Base-by-base conservation (phyloP, 2,329 filamentous ascomycete genomes). In the Mycosphaerella arachidis region DNA sequence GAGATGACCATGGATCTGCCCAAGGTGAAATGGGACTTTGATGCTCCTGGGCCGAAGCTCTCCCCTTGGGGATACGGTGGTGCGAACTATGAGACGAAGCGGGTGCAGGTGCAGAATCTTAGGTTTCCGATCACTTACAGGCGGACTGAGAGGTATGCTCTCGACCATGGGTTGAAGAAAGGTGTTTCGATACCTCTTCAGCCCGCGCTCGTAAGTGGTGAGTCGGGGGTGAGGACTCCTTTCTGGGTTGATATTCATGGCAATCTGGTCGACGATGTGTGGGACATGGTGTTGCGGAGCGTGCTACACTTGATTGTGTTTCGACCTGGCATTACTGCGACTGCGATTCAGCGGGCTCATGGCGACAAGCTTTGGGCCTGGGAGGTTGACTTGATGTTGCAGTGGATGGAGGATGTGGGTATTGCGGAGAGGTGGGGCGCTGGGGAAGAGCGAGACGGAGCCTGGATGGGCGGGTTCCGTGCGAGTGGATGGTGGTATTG, bases 241-340 rank as follows among this genome's bases (percentile, higher is more conserved):
- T 81, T 90, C 55, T 92, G 89, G 89, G 82, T 85, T 55, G 86
- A 88, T 71, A 85, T 92, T 61, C 84, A 88, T 61, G 86, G 84
- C 7, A 76, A 81, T 6, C 67, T 83, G 0, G 81, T 90, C 61
- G 72, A 72, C n/a, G 74, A 77, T 0, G 81, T 86, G 57, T 92
- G 89, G 87, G 80, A 82, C 56, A 82, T 85, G 63, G 79, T 88
- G 10, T 71, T 91, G 4, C 81, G 83, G 4, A 82, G 85, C 5
- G 79, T 90, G 1, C 76, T 86, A 35, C 85, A 89, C 62, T 77
- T 83, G 31, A 73, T 89, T 35, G 84, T 86, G 0, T 85, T 84
- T 18, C 79, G 87, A 58, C 84, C 87, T 0, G 82, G 85, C 0
- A 77, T 84, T 63, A 80, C 78, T 1, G 74, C 82, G 0, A 70